Base-by-base conservation (phyloP, 257 asterid species). In the Nicotiana paniculata region DNA sequence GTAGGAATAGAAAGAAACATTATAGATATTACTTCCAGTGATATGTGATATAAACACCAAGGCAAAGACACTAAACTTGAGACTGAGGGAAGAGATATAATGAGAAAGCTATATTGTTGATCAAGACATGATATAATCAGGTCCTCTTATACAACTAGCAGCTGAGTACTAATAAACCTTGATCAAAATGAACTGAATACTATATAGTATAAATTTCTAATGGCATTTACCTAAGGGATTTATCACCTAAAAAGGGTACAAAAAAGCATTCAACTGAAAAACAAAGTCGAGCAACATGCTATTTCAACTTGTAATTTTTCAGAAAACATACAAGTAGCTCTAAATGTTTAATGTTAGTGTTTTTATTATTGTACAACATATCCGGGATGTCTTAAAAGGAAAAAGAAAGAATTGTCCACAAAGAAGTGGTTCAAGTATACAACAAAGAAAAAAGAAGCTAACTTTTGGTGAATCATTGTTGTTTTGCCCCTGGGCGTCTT, bases 401-500 rank as follows among this genome's bases (percentile, higher is more conserved):
- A 26, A 43, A 26, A 74, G 16, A 21, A 1, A 48, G 43, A 48
- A 13, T 26, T 66, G 35, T 48, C 79, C 79, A 46, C 79, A 48
- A 74, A 74, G 62, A 74, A 51, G 62, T 74, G 62, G 79, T 15
- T 51, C 32, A 74, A 48, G 61, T 46, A 72, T 13, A 46, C 78
- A 24, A 72, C 59, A 72, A 72, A 72, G 17, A 46, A 21, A 43
- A 72, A 21, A 6, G 12, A 72, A 53, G 57, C 17, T 46, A 24
- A 72, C 61, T 46, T 6, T 54, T n/a, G 10, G 85, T 70, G 77
- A 57, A 59, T 82, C 86, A 70, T 82, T 81, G 83, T 18, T 32
- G 83, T 74, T 53, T 87, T 58, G 80, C 84, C 72, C 83, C 85
- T 4, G 59, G 69, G 33, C 97, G 97, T 80, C 91, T 85, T 82